Percentiles rank a stretch among this genome's conserved stretches.
Conservation (phyloP, 495 filamentous ascomycete genomes). For the Penicillium nucicola region DNA sequence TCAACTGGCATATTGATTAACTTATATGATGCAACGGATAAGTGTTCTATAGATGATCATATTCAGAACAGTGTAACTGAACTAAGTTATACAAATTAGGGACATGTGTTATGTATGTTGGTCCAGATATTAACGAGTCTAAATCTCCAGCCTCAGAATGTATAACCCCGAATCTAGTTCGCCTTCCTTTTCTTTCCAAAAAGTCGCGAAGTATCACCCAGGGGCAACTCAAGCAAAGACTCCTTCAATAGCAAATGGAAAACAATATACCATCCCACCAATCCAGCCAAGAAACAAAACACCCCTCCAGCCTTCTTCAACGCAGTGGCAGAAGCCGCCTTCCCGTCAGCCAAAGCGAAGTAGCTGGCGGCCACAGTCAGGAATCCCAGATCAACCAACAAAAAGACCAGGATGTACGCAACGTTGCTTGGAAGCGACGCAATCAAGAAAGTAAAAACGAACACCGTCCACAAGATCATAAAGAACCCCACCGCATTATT, state of each 20-base stretch:
- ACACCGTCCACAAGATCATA: conserved; percentile 47
- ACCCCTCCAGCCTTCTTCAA: conserved; percentile 44
- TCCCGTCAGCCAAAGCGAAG: conserved; percentile 43
- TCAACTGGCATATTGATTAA: too few species aligned
- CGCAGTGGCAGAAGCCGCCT: conserved; percentile 25
- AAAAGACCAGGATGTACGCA: conserved; percentile 47
- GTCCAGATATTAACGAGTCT: too few species aligned
- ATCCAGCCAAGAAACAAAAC: conserved; percentile 44
- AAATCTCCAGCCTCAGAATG: too few species aligned
- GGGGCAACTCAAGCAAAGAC: conserved; percentile 37
- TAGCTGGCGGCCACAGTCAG: conserved; percentile 43
- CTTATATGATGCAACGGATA: too few species aligned
- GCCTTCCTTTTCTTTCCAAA: conserved; percentile 30
- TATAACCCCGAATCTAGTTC: neutral
- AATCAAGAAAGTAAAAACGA: conserved; percentile 45
- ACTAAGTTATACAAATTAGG: too few species aligned
- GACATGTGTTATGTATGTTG: too few species aligned
- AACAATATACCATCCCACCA: conserved; percentile 50
- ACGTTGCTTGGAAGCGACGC: conserved; percentile 45
- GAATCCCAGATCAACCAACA: conserved; percentile 46
- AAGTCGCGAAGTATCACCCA: conserved; percentile 45
- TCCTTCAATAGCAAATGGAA: conserved; percentile 45
- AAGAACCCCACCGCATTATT: conserved; percentile 47
- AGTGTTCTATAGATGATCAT: too few species aligned
- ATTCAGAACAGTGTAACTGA: too few species aligned